Percentiles rank a stretch among this genome's conserved stretches.
phyloP scores from a whole-genome alignment of 2,329 filamentous ascomycete species.

The Epicoccum nigrum region DNA sequence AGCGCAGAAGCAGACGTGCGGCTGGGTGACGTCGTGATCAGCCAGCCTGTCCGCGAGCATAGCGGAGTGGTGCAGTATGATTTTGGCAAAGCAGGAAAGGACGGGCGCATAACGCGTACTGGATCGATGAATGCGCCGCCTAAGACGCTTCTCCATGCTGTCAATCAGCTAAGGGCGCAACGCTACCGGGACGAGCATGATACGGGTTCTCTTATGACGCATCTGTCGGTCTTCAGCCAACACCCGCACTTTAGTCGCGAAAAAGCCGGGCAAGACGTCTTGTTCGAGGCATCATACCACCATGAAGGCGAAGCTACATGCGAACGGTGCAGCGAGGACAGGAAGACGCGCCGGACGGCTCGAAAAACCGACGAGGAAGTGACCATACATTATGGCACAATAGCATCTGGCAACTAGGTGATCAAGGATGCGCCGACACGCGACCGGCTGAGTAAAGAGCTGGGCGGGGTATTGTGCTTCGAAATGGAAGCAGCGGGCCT shows the following conservation, averaged over 20 bases:
- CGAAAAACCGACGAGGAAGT: background rate
- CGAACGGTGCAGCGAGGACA: constrained; percentile 8
- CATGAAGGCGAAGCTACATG: constrained; percentile 6
- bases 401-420: constrained; percentile 16
- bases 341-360: background rate
- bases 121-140: constrained; percentile 16
- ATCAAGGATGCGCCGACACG: constrained; percentile 13
- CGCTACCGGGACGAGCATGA: background rate
- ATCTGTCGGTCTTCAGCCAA: background rate
- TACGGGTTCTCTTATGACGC: background rate
- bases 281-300: constrained; percentile 1
- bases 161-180: background rate
- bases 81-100: constrained; percentile 1
- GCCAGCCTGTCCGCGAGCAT: constrained; percentile 5
- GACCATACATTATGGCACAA: constrained; percentile 13
- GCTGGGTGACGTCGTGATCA: constrained; percentile 18
- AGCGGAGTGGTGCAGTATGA: constrained; percentile 16
- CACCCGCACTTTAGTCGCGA: background rate
- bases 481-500: constrained; percentile 12
- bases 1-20: background rate
- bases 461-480: constrained; percentile 8
- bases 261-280: background rate
- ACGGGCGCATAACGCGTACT: constrained; percentile 2
- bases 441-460: constrained; percentile 13
- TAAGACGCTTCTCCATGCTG: constrained; percentile 8